phyloP scores from a whole-genome alignment of 2,329 filamentous ascomycete genomes.

The Neodidymelliopsis sp. region DNA sequence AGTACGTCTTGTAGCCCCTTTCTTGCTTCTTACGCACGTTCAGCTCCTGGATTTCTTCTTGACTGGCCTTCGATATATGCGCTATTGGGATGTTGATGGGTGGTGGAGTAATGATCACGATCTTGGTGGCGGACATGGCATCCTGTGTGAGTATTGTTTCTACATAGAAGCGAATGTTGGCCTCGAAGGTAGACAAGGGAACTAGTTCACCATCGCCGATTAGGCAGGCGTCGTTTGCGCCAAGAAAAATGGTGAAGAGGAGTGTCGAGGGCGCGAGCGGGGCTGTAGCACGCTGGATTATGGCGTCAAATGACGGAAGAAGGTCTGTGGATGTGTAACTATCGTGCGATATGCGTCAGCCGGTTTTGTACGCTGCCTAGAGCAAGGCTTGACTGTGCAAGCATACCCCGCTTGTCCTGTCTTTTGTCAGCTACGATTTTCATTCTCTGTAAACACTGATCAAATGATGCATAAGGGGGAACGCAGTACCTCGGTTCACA shows the following conservation, averaged over 20 bases:
- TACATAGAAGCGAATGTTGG: slow-evolving; percentile 47
- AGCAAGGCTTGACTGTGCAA: too few relatives aligned
- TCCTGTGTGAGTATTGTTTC: slow-evolving; percentile 44
- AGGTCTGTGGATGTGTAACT: slow-evolving; percentile 42
- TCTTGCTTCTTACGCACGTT: slow-evolving; percentile 22
- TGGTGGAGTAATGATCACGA: slow-evolving; percentile 50
- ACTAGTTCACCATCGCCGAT: slow-evolving; percentile 35
- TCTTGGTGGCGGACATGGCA: slow-evolving; percentile 40
- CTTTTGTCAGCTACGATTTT: not conserved
- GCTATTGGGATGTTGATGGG: slow-evolving; percentile 44
- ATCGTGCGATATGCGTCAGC: not conserved
- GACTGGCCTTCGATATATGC: not conserved
- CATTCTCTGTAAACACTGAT: not conserved
- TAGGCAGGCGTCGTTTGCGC: slow-evolving; percentile 51
- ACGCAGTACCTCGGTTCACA: slow-evolving; percentile 38
- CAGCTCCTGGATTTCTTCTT: slow-evolving; percentile 10
- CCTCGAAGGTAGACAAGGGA: slow-evolving; percentile 43
- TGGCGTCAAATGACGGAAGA: slow-evolving; percentile 31
- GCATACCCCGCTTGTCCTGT: slow-evolving; percentile 36
- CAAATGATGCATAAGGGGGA: too few relatives aligned
- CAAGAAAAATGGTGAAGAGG: slow-evolving; percentile 51
- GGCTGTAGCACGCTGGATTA: slow-evolving; percentile 30
- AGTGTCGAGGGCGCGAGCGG: slow-evolving; percentile 37
- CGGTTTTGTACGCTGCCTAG: not conserved
- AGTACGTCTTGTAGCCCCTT: slow-evolving; percentile 43